Evolutionary conservation across 305 asterid genomes (phyloP).

Genomic region (Stenogyne calaminthoides): DNA sequence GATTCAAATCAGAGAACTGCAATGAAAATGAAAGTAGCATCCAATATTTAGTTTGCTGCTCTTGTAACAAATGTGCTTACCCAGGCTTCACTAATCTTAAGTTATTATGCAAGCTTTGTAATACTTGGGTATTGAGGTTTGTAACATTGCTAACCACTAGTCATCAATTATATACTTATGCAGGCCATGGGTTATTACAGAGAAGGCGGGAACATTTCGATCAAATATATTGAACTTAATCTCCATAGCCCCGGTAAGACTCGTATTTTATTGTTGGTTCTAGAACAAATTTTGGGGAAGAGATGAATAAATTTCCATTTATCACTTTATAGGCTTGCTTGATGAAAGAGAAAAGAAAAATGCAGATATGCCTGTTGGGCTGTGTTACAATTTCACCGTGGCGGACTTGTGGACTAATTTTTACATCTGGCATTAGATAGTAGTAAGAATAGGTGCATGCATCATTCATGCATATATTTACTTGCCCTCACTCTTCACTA

Average conservation of each 20-base stretch:
- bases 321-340: conserved; percentile 15
- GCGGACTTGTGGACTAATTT: neutral
- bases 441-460: neutral
- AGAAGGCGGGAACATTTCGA: conserved; percentile 13
- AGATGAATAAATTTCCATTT: neutral
- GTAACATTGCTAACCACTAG: neutral
- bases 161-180: conserved; percentile 13
- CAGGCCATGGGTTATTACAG: conserved; percentile 43
- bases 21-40: neutral
- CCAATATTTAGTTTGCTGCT: neutral
- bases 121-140: neutral
- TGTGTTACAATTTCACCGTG: neutral
- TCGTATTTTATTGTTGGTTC: conserved; percentile 17
- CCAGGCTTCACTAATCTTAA: conserved; percentile 1
- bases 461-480: neutral
- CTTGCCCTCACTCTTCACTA: neutral
- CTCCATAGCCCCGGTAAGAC: conserved; percentile 25
- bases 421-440: conserved; percentile 2
- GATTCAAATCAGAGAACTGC: neutral
- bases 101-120: conserved; percentile 1
- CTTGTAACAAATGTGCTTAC: neutral
- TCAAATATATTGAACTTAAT: conserved; percentile 26
- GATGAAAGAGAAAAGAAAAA: neutral
- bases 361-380: conserved; percentile 11
- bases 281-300: neutral